Base-by-base conservation (phyloP, 139 green algal species). In the Chlamydomonas sphaeroides region DNA sequence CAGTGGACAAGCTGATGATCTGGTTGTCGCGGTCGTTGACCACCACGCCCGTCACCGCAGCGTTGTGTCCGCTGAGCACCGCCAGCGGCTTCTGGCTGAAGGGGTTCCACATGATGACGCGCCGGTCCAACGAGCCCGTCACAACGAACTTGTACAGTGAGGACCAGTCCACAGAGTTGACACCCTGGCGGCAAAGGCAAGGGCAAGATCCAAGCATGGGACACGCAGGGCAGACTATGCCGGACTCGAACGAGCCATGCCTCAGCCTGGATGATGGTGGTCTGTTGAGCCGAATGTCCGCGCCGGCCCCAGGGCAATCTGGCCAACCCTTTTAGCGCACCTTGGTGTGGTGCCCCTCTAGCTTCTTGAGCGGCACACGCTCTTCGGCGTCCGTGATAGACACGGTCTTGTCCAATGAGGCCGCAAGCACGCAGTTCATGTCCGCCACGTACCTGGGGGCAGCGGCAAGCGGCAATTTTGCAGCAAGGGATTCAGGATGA, bases 21-120 rank as follows among this genome's bases (percentile, higher is more conserved):
- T 94, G 92, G 69, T 92, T 93, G 84, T 93, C 91, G 25, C 78
- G 68, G 78, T 96, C 93, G 85, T 94, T 92, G 26, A 96, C 84
- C 1, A 89, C 51, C 35, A 96, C 85, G 14, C 92, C 63, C 18
- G 68, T 80, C 36, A 96, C 83, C 36, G 79, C 81, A 4, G 89
- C 85, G 42, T 78, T 83, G 85, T 96, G 93, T 11, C 93, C 93
- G 32, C 73, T 61, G 35, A 94, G 83, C 68, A 78, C 85, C 23
- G 85, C 90, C 70, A 95, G 85, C 10, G 88, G 86, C 69, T 91
- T 89, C 59, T 89, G 85, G 33, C 78, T 90, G 81, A 94, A 96
- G 30, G 93, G 93, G 88, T 95, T 96, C 90, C 90, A 96, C 68
- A 96, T 85, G 80, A 95, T 91, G 28, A 96, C 67, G 30, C 69